Evolutionary conservation across 148 eudicot genomes (phyloP), one percentile per base, ranked within the genome.

Genomic region (Rhododendron kiyosumense): DNA sequence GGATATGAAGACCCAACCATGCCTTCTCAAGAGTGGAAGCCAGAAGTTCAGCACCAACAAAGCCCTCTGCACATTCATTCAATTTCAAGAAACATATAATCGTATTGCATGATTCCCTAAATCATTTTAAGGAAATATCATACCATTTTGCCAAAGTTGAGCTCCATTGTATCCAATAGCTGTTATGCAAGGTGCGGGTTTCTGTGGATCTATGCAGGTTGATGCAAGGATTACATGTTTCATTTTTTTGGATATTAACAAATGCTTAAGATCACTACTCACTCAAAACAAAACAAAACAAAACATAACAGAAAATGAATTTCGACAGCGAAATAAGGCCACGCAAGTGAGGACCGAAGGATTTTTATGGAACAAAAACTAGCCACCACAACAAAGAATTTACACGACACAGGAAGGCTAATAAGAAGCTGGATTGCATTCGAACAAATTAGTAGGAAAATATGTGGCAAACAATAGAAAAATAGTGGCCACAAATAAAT

Each of bases 1-100:
- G 93, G 77, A 93, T 81, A 86, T 93, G 94, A 89, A 93, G 92
- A 93, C 89, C 89, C 86, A 93, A 84, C 94, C 95, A 93, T 79
- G 92, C 92, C 85, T 92, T 92, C 88, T 92, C 91, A 67, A 93
- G 87, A 81, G 88, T 90, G 74, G 95, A 89, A 4, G 90, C 89
- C 79, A 93, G 84, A 83, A 80, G 73, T 46, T 93, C 94, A 83
- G 94, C 92, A 90, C 52, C 63, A 15, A 90, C 86, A 89, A 88
- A 93, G 61, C 94, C 95, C 87, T 83, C 94, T 93, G 89, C 2
- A n/a, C 28, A 87, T 15, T 10, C 49, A 26, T 51, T 83, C 51
- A 67, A 34, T 51, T 49, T 17, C 76, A 36, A 73, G 65, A n/a
- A 78, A 76, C 2, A 20, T 46, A 65, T 30, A 48, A 38, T 30